phyloP scores from a whole-genome alignment of 2,329 filamentous ascomycete genomes.

The Exophiala lecanii-corni region DNA sequence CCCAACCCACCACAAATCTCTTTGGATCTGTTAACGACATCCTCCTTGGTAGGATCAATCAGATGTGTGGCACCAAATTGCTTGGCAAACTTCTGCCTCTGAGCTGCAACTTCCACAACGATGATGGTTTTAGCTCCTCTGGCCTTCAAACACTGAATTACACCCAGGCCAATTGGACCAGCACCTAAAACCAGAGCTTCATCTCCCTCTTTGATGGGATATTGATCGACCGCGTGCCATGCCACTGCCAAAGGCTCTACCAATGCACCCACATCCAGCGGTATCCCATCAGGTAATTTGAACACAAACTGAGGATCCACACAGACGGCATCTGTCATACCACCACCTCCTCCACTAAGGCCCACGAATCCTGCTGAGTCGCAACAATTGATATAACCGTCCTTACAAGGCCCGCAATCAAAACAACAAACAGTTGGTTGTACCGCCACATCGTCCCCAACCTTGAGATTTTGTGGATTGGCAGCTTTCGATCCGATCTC shows the following conservation, averaged over 20 bases:
- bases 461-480: constrained; percentile 35
- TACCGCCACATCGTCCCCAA: constrained; percentile 56
- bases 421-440: constrained; percentile 58
- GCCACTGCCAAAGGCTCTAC: constrained; percentile 61
- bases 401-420: constrained; percentile 51
- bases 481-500: constrained; percentile 52
- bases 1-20: constrained; percentile 47
- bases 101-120: constrained; percentile 51
- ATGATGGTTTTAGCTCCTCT: constrained; percentile 53
- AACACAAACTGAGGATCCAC: constrained; percentile 48
- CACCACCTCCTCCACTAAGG: constrained; percentile 48
- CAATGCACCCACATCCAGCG: constrained; percentile 53
- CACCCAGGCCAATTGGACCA: constrained; percentile 58
- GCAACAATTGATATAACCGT: constrained; percentile 55
- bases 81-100: constrained; percentile 48
- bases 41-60: constrained; percentile 46
- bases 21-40: constrained; percentile 43
- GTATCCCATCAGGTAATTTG: constrained; percentile 48
- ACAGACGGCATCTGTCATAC: constrained; percentile 52
- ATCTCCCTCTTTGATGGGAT: constrained; percentile 43
- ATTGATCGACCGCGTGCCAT: constrained; percentile 57
- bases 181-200: constrained; percentile 55
- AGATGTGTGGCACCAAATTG: constrained; percentile 54
- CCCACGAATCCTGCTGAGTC: constrained; percentile 52
- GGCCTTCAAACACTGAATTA: constrained; percentile 55